A percentile compares a stretch with the other conserved stretches of the same genome.
Conservation (phyloP, 1,139 yeast species). For the Yamadazyma jaroonii region DNA sequence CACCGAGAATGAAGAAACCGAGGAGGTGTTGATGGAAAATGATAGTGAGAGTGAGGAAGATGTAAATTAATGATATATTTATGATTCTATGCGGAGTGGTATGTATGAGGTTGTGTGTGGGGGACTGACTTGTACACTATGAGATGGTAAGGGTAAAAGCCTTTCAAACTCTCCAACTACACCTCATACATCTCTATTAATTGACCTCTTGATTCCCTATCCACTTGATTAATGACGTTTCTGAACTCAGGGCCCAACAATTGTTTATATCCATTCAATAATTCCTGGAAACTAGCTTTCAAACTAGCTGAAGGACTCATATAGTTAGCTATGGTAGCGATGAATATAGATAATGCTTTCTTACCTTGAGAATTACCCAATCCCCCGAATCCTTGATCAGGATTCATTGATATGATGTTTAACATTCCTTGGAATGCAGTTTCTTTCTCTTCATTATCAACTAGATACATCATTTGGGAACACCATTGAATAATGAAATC, state of each 20-base stretch:
- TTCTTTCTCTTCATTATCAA: conserved; percentile 80
- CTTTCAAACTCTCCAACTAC: too few relatives aligned
- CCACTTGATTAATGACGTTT: conserved; percentile 32
- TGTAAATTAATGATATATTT: conserved; percentile 5
- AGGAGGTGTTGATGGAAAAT: not conserved
- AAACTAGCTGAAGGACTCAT: conserved; percentile 48
- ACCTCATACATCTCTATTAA: conserved; percentile 10
- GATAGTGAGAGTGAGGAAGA: conserved; percentile 8
- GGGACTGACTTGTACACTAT: too few relatives aligned
- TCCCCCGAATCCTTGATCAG: conserved; percentile 57
- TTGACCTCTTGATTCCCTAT: conserved; percentile 25
- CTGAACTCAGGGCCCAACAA: conserved; percentile 42
- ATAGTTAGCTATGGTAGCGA: conserved; percentile 66
- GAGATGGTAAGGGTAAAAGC: too few relatives aligned
- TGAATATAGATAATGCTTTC: conserved; percentile 51
- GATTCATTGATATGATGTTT: conserved; percentile 59
- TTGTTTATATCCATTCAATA: conserved; percentile 45
- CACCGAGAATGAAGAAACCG: conserved; percentile 12
- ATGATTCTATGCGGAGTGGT: not conserved
- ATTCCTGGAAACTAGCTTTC: conserved; percentile 40
- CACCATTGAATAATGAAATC: conserved; percentile 68
- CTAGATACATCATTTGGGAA: conserved; percentile 56
- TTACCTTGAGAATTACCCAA: conserved; percentile 44
- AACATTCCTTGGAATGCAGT: conserved; percentile 78
- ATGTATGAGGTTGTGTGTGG: too few relatives aligned